Evolutionary conservation across 2,329 filamentous ascomycete genomes (phyloP), one percentile per base, ranked within the genome.

Genomic region (Cyphellophora europaea): DNA sequence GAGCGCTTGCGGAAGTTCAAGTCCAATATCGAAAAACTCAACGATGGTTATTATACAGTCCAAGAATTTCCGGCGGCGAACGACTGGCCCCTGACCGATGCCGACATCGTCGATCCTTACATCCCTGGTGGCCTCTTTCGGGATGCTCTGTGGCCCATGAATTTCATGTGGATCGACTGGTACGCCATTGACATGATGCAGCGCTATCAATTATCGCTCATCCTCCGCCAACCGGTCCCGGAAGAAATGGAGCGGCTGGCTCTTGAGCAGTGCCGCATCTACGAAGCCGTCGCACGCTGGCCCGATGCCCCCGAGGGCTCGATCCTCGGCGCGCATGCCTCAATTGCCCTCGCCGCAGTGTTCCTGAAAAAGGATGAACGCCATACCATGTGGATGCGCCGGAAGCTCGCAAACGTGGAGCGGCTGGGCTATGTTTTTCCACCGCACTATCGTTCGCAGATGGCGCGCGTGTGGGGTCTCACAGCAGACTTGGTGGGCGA

Each of bases 171-270:
- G 37, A 72, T 86, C 40, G 86, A 94, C 53, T 84, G 85, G 66
- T 77, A 84, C 54, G 80, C 80, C 5, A 75, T 88, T 15, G 71
- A 80, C 31, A 67, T 91, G 39, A 85, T 94, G 79, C 86, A 86
- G 58, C 76, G 77, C 45, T 79, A 81, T 47, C 83, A 91, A 49
- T 73, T 79, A 2, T 71, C 76, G 3, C 63, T 72, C 32, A 66
- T 71, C 2, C 58, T 74, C 33, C 66, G 69, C 25, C 61, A 71
- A 60, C 49, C 65, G 1, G 58, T 65, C 3, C 52, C 63, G 10
- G 54, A 67, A 10, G 75, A 82, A 34, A 51, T 89, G 35, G 65
- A 65, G 3, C 55, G 65, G 2, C 67, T 82, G 38, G 81, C 85
- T 1, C 73, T 81, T 45, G 70, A 73, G 35, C 78, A 81, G 27